phyloP scores from a whole-genome alignment of 306 rosid genomes.

The Acacia confusa region DNA sequence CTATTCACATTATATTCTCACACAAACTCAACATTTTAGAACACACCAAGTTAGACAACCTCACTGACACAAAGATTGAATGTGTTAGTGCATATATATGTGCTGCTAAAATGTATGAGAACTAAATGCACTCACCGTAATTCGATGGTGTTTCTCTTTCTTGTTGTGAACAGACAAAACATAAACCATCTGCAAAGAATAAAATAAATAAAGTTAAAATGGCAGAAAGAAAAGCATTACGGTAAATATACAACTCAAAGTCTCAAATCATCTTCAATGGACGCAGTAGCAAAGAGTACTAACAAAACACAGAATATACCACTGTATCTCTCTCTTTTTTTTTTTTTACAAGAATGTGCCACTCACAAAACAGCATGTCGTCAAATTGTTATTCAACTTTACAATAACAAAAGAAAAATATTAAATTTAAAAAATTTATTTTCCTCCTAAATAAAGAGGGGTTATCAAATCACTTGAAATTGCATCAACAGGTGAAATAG shows the following conservation, averaged over 20 bases:
- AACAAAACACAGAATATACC: conserved; percentile 15
- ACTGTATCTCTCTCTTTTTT: too few relatives aligned
- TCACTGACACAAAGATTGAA: conserved; percentile 11
- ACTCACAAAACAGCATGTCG: conserved; percentile 11
- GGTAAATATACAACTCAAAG: conserved; percentile 1
- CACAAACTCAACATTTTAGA: background rate
- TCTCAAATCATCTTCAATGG: background rate
- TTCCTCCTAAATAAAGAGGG: background rate
- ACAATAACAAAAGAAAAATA: conserved; percentile 16
- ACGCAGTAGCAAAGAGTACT: conserved; percentile 4
- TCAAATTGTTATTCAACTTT: conserved; percentile 29
- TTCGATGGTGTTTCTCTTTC: conserved; percentile 90
- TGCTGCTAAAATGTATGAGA: background rate
- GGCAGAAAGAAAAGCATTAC: conserved; percentile 20
- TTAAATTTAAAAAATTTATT: background rate
- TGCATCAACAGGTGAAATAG: background rate
- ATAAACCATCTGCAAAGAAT: conserved; percentile 86
- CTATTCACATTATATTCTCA: background rate
- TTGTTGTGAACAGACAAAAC: conserved; percentile 90
- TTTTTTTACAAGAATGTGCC: background rate
- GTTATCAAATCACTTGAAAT: conserved; percentile 3
- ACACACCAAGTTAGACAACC: background rate
- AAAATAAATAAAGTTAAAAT: conserved; percentile 23
- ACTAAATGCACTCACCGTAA: conserved; percentile 67
- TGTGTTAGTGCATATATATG: background rate